Evolutionary conservation across 768 basidiomycete species (phyloP).

Genomic region (Suillus lakei): DNA sequence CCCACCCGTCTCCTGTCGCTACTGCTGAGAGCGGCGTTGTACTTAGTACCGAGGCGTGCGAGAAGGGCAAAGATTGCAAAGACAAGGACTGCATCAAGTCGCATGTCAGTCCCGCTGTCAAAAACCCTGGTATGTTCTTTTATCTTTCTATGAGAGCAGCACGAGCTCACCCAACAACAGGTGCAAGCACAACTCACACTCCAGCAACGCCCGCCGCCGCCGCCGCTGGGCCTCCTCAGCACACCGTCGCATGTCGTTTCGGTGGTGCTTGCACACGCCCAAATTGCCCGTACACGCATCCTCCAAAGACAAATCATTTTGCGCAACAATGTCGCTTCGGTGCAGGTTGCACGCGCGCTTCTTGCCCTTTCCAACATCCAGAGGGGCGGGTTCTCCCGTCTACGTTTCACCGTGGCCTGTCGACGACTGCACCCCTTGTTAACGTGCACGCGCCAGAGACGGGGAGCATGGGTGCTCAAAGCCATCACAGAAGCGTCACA

Average conservation of each 20-base stretch:
- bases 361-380: slow-evolving; percentile 92
- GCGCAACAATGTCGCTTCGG: slow-evolving; percentile 81
- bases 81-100: slow-evolving; percentile 93
- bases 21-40: slow-evolving; percentile 95
- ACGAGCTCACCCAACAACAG: slow-evolving; percentile 23
- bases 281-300: slow-evolving; percentile 72
- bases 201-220: slow-evolving; percentile 34
- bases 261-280: slow-evolving; percentile 73
- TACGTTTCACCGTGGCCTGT: slow-evolving; percentile 80
- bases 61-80: slow-evolving; percentile 85
- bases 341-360: slow-evolving; percentile 79
- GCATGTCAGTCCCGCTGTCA: slow-evolving; percentile 87
- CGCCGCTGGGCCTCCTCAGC: slow-evolving; percentile 24
- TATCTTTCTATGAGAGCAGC: slow-evolving; percentile 10
- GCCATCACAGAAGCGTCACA: slow-evolving; percentile 70
- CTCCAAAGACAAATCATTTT: slow-evolving; percentile 49
- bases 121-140: slow-evolving; percentile 55
- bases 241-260: slow-evolving; percentile 62
- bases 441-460: slow-evolving; percentile 65
- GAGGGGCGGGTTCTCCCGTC: slow-evolving; percentile 81
- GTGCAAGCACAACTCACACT: slow-evolving; percentile 44
- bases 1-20: slow-evolving; percentile 97
- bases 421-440: slow-evolving; percentile 62
- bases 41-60: slow-evolving; percentile 91
- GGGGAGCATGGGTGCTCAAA: slow-evolving; percentile 66